Evolutionary conservation across 1,284 basidiomycete genomes (phyloP).

Genomic region (Garcileccinum viscosum): DNA sequence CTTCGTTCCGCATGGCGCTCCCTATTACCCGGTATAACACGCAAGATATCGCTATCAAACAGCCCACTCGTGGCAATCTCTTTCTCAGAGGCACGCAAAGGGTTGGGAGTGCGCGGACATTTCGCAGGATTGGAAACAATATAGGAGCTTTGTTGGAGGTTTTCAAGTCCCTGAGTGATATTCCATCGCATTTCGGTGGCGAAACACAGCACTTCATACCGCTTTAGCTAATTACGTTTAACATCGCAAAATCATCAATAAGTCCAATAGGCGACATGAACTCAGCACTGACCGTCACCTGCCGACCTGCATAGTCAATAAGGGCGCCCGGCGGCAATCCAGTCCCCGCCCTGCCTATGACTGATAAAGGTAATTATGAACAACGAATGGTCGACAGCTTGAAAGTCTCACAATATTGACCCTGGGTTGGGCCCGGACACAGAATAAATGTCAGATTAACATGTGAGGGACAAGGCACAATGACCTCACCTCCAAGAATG

Average conservation of each 20-base stretch:
- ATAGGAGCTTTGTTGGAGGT: not conserved
- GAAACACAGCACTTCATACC: constrained; percentile 40
- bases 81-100: not conserved
- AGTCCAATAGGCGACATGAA: not conserved
- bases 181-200: constrained; percentile 34
- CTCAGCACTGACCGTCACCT: too few relatives aligned
- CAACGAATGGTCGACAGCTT: too few relatives aligned
- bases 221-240: constrained; percentile 26
- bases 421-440: constrained; percentile 17
- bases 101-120: constrained; percentile 1
- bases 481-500: constrained; percentile 29
- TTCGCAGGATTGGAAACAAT: too few relatives aligned
- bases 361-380: not conserved
- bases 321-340: constrained; percentile 9
- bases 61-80: constrained; percentile 9
- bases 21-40: constrained; percentile 23
- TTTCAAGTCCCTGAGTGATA: constrained; percentile 2
- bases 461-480: not conserved
- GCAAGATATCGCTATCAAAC: too few relatives aligned
- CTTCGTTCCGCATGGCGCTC: not conserved
- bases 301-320: too few relatives aligned
- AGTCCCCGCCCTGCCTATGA: too few relatives aligned
- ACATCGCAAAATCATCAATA: not conserved
- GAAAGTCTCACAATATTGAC: constrained; percentile 33
- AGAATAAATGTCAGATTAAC: not conserved